Conservation (phyloP, 2,329 filamentous ascomycete genomes). For the Emergomyces africanus region DNA sequence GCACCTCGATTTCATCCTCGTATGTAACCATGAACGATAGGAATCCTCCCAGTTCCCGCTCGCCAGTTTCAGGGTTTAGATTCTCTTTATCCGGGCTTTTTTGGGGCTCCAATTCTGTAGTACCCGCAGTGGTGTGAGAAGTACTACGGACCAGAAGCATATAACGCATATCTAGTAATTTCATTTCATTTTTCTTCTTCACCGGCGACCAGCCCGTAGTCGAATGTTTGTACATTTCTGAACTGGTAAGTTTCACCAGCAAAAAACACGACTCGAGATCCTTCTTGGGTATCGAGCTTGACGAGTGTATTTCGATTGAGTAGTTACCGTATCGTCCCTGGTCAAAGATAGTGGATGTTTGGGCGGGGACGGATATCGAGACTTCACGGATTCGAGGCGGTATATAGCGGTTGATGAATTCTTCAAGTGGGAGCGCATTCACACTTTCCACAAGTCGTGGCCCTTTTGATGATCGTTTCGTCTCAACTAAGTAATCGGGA, state of each 20-base stretch:
- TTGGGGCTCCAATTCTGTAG: no score
- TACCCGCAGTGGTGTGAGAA: not conserved
- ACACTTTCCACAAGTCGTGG: conserved; percentile 29
- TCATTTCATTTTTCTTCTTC: conserved; percentile 47
- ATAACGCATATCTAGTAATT: conserved; percentile 45
- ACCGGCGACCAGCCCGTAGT: conserved; percentile 41
- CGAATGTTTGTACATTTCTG: conserved; percentile 39
- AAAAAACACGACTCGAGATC: conserved; percentile 40
- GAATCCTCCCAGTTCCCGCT: conserved; percentile 25
- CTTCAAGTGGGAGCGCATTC: conserved; percentile 26
- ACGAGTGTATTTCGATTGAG: conserved; percentile 21
- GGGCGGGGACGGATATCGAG: conserved; percentile 6
- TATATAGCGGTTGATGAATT: conserved; percentile 28
- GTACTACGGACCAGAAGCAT: conserved; percentile 32
- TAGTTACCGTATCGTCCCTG: conserved; percentile 6
- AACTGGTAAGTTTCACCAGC: conserved; percentile 43
- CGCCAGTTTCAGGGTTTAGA: not conserved
- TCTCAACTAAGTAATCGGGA: not conserved
- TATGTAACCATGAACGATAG: conserved; percentile 46
- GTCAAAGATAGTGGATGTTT: not conserved
- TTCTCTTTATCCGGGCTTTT: not conserved
- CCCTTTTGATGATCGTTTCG: not conserved
- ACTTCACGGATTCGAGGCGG: conserved; percentile 9
- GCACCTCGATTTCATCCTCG: conserved; percentile 41
- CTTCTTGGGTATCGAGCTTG: conserved; percentile 22